Percentiles rank a stretch among this genome's conserved stretches.
These are phyloP conservation scores for Metschnikowia santaceciliae DNA, from an alignment of 805 yeast species.

Conservation along the genomic window DNA sequence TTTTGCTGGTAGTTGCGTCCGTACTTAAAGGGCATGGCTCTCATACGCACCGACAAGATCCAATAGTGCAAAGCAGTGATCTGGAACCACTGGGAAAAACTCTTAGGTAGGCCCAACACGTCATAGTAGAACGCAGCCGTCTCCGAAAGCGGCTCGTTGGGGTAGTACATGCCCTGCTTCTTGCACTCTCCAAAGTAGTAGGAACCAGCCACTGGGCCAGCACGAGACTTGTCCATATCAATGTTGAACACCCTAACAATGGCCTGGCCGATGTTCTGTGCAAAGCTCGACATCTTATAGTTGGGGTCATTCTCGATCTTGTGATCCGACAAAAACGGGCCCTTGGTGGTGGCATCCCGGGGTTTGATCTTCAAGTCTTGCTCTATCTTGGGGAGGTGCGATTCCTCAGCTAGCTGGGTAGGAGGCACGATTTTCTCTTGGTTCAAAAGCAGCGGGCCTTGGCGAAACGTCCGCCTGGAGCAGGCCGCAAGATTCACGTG, in stretches of 20 bases:
- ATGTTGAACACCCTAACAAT: conserved; percentile 59
- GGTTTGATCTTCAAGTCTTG: conserved; percentile 32
- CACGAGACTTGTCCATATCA: conserved; percentile 88
- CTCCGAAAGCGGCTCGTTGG: conserved; percentile 65
- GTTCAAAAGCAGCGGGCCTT: conserved; percentile 15
- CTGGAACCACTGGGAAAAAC: conserved; percentile 96
- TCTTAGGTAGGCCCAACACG: conserved; percentile 72
- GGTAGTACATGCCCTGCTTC: conserved; percentile 73
- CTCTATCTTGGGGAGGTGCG: conserved; percentile 35
- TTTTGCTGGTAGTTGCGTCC: conserved; percentile 91
- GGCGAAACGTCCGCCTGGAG: conserved; percentile 8
- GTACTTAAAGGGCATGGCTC: conserved; percentile 89
- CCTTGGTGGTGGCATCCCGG: conserved; percentile 32
- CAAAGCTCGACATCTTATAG: conserved; percentile 33
- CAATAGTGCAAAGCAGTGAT: conserved; percentile 87
- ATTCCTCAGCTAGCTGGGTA: conserved; percentile 34
- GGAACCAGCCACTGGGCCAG: conserved; percentile 94
- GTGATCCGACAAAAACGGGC: conserved; percentile 38
- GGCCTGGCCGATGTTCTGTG: conserved; percentile 56
- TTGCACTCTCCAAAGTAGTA: conserved; percentile 83
- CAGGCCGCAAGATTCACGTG: background rate
- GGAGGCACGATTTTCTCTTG: conserved; percentile 31
- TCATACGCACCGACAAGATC: conserved; percentile 92
- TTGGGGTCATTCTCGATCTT: conserved; percentile 35
- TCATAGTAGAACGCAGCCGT: conserved; percentile 84